phyloP scores from a whole-genome alignment of 306 rosid genomes.

The Quercus parvula region DNA sequence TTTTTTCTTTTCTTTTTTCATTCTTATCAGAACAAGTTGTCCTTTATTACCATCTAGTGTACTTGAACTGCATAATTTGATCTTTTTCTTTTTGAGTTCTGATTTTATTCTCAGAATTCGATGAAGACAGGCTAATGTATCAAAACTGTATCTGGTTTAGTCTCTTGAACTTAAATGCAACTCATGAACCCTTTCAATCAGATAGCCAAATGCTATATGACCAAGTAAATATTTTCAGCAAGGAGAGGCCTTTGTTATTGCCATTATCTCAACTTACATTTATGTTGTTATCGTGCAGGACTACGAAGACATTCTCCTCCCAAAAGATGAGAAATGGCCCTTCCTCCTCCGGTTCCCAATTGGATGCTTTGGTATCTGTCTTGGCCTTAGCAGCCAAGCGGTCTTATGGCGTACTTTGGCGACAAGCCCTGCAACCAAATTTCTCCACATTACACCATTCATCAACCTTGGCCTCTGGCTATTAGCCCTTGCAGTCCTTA shows the following conservation, averaged over 20 bases:
- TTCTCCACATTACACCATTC: constrained; percentile 53
- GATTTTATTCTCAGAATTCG: too few relatives aligned
- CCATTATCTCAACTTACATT: not conserved
- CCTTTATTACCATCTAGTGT: too few relatives aligned
- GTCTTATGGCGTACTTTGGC: constrained; percentile 80
- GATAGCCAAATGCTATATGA: too few relatives aligned
- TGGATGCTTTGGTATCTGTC: constrained; percentile 82
- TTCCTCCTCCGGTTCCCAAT: constrained; percentile 84
- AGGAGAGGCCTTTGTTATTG: not conserved
- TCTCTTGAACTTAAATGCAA: not conserved
- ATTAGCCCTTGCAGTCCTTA: constrained; percentile 38
- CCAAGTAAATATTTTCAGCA: not conserved
- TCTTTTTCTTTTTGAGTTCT: too few relatives aligned
- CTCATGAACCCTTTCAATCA: too few relatives aligned
- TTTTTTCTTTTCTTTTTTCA: too few relatives aligned
- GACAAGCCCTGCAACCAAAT: constrained; percentile 63
- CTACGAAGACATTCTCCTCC: constrained; percentile 78
- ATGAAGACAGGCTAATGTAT: too few relatives aligned
- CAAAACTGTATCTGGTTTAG: too few relatives aligned
- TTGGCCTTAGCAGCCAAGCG: constrained; percentile 81
- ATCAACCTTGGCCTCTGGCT: constrained; percentile 67
- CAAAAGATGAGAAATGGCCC: constrained; percentile 83
- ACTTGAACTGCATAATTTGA: too few relatives aligned
- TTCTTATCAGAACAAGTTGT: too few relatives aligned
- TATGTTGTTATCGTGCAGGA: constrained; percentile 39